Base-by-base conservation (phyloP, 2,329 filamentous ascomycete species). In the Verticillium nonalfalfae region DNA sequence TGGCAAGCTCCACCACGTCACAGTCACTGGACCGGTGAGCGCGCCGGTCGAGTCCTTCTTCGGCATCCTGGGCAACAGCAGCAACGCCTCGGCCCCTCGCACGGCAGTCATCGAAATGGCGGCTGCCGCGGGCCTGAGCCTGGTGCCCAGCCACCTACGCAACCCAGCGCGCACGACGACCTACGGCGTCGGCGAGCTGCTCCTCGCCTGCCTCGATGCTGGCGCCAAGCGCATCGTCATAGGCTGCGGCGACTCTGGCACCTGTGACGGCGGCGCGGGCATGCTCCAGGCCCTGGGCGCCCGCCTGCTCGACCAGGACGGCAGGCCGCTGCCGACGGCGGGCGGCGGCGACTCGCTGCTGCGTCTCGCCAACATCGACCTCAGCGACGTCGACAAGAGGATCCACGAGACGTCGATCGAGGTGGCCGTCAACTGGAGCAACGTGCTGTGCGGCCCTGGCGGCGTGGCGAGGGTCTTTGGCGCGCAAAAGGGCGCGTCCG, bases 201-300 rank as follows among this genome's bases (percentile, higher is more conserved):
- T 84, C 14, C 66, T 69, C 2, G 74, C 76, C 13, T 80, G 80
- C 2, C 68, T 83, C 3, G 75, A 80, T 59, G 71, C 74, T 57
- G 80, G 80, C 1, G 78, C 74, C 9, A 70, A 70, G 9, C 75
- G 74, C 7, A 79, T 84, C 56, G 71, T 84, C 7, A 68, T 84
- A 26, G 81, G 81, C 1, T 83, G 81, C 65, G 81, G 81, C 39
- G 81, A 84, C 66, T 83, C 81, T 3, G 81, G 80, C 5, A 83
- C 80, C 5, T 81, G 79, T 40, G 81, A 83, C 62, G 81, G 79
- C 7, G 81, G 81, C 14, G 77, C 78, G 0, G 81, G 81, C 14
- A 82, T 84, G 80, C 76, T 81, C 9, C 81, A 84, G 64, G 81
- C 81, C 2, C 74, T 84, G 6, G 81, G 81, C 4, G 80, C 73